Base-by-base conservation (phyloP, 1,284 basidiomycete species). In the Tilletia walkeri region DNA sequence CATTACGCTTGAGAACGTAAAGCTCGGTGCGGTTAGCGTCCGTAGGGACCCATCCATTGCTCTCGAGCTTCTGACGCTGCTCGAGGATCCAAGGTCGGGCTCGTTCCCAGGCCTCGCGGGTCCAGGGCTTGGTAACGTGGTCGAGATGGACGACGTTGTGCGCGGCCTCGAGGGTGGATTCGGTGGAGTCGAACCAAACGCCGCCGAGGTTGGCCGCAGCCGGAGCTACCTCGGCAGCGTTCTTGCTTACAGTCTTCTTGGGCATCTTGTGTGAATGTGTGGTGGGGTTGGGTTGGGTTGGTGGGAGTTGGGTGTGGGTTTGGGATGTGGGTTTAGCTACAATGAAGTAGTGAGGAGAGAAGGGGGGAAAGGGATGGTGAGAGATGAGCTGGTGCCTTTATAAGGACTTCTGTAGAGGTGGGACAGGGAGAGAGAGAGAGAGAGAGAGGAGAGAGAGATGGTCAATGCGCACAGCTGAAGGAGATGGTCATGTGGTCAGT, bases 51-150 rank as follows among this genome's bases (percentile, higher is more conserved):
- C 79, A 81, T 20, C 78, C 78, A 54, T 65, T 69, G 61, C 73
- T 68, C 75, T 81, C 79, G 70, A 81, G 74, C 76, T 81, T 81
- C 72, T 81, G 79, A 20, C 79, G 74, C 74, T 81, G 79, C 73
- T 77, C 75, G 72, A 81, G 78, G 67, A 81, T 72, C 75, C 78
- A 81, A 65, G 79, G 77, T 61, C 72, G 73, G 41, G 79, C 79
- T 68, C 77, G 75, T 73, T 81, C 79, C 78, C 78, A 81, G 67
- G 79, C 76, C 69, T 81, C 78, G 54, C 79, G 77, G 67, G 78
- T 77, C 76, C 75, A 80, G 50, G 77, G 77, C 74, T 81, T 81
- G 75, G 71, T 79, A 72, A 81, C 71, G 72, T 79, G 78, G 67
- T 70, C 67, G 53, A 81, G 75, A 41, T 75, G 70, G 66, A 80